Evolutionary conservation across 1,139 yeast species (phyloP).

Genomic region (Schizosaccharomyces versatilis): DNA sequence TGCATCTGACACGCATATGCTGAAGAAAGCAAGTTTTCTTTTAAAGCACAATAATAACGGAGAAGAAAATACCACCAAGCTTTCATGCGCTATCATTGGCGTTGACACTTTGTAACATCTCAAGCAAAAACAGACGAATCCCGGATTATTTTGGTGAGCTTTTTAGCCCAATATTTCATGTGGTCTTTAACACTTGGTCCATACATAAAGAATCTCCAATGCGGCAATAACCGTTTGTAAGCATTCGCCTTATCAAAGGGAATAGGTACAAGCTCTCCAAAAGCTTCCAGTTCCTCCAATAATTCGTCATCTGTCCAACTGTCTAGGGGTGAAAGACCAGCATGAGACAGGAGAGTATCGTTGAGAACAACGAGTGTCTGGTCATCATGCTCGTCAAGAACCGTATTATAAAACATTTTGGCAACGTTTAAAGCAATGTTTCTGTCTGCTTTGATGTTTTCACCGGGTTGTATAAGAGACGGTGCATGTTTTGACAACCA

Average conservation of each 20-base stretch:
- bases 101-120: no score
- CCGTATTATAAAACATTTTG: neutral
- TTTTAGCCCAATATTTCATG: neutral
- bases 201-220: neutral
- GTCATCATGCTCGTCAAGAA: neutral
- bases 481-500: neutral
- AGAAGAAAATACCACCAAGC: no score
- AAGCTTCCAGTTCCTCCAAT: neutral
- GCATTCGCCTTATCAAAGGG: neutral
- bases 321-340: neutral
- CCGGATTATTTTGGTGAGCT: no score
- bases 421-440: neutral
- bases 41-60: no score
- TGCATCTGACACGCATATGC: no score
- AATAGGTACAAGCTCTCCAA: conserved; percentile 1
- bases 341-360: neutral
- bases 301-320: neutral
- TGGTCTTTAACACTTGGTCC: neutral
- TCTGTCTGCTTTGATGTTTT: neutral
- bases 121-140: no score
- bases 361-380: neutral
- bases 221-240: neutral
- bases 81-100: no score
- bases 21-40: no score
- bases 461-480: neutral